Conservation (phyloP, 805 yeast species). For the Spathaspora boniae region DNA sequence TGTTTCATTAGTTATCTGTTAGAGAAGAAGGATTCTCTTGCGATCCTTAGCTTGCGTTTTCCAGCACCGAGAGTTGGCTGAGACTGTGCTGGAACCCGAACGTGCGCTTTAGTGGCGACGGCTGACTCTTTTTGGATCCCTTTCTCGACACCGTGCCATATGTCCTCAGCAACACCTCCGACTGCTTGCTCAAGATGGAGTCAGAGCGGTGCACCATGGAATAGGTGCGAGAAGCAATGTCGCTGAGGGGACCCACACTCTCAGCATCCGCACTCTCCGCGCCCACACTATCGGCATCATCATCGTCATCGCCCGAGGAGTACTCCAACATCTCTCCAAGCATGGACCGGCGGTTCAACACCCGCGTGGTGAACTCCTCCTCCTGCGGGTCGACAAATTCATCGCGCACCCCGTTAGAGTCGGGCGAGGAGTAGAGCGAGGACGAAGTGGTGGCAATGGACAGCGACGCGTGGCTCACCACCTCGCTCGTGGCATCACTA, state of each 20-base stretch:
- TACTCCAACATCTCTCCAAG: constrained; percentile 45
- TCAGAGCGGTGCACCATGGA: neutral
- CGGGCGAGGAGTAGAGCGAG: neutral
- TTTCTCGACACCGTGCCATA: constrained; percentile 8
- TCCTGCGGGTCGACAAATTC: constrained; percentile 10
- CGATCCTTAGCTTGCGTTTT: too few species aligned
- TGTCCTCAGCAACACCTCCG: constrained; percentile 3
- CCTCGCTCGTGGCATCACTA: too few species aligned
- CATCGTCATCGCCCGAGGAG: constrained; percentile 20
- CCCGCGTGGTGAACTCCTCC: constrained; percentile 24
- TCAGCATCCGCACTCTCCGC: neutral
- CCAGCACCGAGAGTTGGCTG: constrained; percentile 5
- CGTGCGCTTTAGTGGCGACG: constrained; percentile 1
- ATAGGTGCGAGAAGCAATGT: neutral
- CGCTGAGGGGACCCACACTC: neutral
- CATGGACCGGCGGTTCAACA: constrained; percentile 35
- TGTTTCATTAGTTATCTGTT: neutral
- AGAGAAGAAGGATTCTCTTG: neutral
- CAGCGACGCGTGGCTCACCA: constrained; percentile 1
- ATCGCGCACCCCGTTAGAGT: constrained; percentile 3
- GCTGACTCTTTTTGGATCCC: constrained; percentile 2
- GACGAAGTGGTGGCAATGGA: neutral
- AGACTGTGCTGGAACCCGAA: constrained; percentile 7
- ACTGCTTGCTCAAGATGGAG: neutral
- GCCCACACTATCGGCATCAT: constrained; percentile 1